phyloP scores from a whole-genome alignment of 129 eudicot species.

The Apium graveolens region DNA sequence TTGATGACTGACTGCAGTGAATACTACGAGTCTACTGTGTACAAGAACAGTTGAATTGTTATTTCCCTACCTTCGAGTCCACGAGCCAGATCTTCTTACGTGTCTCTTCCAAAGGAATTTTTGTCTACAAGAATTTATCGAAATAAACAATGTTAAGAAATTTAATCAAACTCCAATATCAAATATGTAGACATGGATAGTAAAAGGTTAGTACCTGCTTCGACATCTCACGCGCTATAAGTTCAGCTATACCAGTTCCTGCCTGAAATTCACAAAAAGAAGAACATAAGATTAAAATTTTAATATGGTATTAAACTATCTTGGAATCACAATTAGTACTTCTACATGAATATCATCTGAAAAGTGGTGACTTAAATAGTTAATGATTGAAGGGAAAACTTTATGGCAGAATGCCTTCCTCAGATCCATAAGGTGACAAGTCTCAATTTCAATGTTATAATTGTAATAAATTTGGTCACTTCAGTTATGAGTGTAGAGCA shows the following conservation, averaged over 20 bases:
- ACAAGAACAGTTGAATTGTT: neutral
- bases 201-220: conserved; percentile 45
- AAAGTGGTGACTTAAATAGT: neutral
- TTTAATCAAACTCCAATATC: neutral
- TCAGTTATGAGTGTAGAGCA: too few relatives aligned
- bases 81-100: conserved; percentile 96
- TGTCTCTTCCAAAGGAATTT: conserved; percentile 58
- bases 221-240: conserved; percentile 90
- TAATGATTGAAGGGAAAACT: neutral
- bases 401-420: neutral
- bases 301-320: neutral
- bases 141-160: conserved; percentile 12
- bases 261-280: conserved; percentile 46
- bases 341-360: neutral
- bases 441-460: too few relatives aligned
- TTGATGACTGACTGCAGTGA: neutral
- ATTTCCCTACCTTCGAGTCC: conserved; percentile 67
- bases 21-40: neutral
- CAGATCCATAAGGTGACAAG: neutral
- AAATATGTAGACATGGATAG: neutral
- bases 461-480: too few relatives aligned
- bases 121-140: conserved; percentile 32
- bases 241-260: conserved; percentile 91
- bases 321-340: neutral
- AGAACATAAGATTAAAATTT: neutral